A percentile compares a stretch with the other conserved stretches of the same genome.
Conservation (phyloP, 2,329 filamentous ascomycete species). For the Ophiostoma triangulosporum region DNA sequence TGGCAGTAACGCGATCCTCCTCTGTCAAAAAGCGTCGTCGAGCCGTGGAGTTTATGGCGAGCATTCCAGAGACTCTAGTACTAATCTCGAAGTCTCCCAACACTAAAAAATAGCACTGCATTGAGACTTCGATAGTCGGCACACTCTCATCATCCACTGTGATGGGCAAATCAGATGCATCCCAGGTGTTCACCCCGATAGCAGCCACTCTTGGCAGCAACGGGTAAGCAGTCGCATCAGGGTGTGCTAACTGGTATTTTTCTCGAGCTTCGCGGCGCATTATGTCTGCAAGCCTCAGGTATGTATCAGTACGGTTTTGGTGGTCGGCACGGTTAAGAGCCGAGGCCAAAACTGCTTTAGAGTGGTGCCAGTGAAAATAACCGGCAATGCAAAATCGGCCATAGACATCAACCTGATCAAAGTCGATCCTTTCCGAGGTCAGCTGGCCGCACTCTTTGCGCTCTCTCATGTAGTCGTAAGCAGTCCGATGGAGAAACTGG, state of each 20-base stretch:
- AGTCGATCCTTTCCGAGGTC: background rate
- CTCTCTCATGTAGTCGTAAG: background rate
- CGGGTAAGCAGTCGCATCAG: background rate
- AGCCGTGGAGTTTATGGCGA: too few species aligned
- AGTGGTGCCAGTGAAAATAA: accelerated
- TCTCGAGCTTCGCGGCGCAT: background rate
- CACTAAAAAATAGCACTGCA: background rate
- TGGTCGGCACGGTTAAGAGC: too few species aligned
- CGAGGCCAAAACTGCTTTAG: too few species aligned
- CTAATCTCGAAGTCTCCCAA: too few species aligned
- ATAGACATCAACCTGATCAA: background rate
- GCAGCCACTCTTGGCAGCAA: background rate
- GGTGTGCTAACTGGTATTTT: background rate
- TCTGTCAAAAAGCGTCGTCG: too few species aligned
- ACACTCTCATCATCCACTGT: background rate
- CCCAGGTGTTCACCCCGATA: background rate
- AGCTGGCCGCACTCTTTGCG: background rate
- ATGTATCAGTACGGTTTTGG: background rate
- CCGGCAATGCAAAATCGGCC: background rate
- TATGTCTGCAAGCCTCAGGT: background rate
- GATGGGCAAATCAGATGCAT: background rate
- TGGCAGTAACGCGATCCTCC: too few species aligned
- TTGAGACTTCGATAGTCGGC: background rate
- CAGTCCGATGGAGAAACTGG: background rate
- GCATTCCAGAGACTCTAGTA: too few species aligned